These are phyloP conservation scores for Psilocybe tampanensis DNA, from an alignment of 768 basidiomycete species.

Conservation along the genomic window DNA sequence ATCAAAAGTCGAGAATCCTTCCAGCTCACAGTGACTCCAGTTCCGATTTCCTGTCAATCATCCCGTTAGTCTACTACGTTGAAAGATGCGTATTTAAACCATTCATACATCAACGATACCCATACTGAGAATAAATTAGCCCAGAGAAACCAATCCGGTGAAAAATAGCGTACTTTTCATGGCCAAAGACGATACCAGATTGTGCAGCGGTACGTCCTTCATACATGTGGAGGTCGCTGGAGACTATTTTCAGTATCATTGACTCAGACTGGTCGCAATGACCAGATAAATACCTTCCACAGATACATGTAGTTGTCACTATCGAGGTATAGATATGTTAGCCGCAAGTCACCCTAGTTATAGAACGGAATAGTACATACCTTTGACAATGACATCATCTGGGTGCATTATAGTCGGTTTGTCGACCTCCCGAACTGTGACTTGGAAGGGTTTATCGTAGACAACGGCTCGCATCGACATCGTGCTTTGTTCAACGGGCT, in stretches of 20 bases:
- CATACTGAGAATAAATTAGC: conserved; percentile 41
- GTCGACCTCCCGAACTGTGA: conserved; percentile 46
- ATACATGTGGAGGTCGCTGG: conserved; percentile 57
- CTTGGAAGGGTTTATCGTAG: conserved; percentile 51
- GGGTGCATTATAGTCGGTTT: conserved; percentile 52
- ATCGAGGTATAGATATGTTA: not conserved
- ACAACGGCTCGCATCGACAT: conserved; percentile 53
- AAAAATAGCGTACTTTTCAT: conserved; percentile 44
- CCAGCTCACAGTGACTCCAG: conserved; percentile 41
- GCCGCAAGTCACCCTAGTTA: no score
- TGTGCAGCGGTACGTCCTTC: conserved; percentile 55
- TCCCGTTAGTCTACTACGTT: no score
- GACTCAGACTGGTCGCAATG: not conserved
- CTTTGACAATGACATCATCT: conserved; percentile 54
- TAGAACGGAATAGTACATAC: conserved; percentile 22
- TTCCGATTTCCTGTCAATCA: conserved; percentile 43
- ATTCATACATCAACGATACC: conserved; percentile 3
- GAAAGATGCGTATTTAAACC: no score
- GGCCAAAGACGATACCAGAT: conserved; percentile 53
- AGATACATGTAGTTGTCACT: conserved; percentile 56
- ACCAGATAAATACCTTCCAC: conserved; percentile 40
- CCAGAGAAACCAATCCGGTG: not conserved
- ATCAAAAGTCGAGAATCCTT: not conserved
- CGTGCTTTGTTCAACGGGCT: not conserved
- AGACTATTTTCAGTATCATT: not conserved